These are phyloP conservation scores for Lathyrus sativus DNA, from an alignment of 306 rosid species.

Conservation along the genomic window DNA sequence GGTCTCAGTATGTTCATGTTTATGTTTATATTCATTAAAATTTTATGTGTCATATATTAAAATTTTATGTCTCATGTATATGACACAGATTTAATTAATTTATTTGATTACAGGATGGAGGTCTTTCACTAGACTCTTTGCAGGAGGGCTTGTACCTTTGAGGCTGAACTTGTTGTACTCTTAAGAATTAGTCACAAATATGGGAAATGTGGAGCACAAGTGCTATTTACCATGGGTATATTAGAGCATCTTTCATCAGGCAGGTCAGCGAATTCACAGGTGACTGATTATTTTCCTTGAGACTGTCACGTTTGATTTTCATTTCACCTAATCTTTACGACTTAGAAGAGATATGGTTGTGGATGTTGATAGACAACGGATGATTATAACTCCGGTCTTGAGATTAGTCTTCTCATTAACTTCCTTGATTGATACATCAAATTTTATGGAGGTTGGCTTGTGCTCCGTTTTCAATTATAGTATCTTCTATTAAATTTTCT, in stretches of 20 bases:
- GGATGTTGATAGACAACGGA: constrained; percentile 72
- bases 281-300: constrained; percentile 38
- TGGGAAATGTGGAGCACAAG: constrained; percentile 93
- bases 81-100: constrained; percentile 5
- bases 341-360: constrained; percentile 59
- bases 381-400: constrained; percentile 69
- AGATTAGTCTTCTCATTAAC: constrained; percentile 84
- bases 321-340: constrained; percentile 37
- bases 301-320: constrained; percentile 8
- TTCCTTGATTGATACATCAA: constrained; percentile 80
- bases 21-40: constrained; percentile 16
- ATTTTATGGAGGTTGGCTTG: constrained; percentile 80
- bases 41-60: no score
- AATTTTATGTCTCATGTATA: constrained; percentile 1
- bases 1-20: constrained; percentile 3
- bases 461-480: neutral
- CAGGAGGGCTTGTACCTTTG: constrained; percentile 87
- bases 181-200: constrained; percentile 82
- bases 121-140: constrained; percentile 68
- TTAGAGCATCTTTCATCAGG: constrained; percentile 84
- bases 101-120: constrained; percentile 67
- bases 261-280: constrained; percentile 70
- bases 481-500: constrained; percentile 17
- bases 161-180: constrained; percentile 84
- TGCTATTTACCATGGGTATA: constrained; percentile 78